Base-by-base conservation (phyloP, 768 basidiomycete genomes). In the Tricholoma furcatifolium region DNA sequence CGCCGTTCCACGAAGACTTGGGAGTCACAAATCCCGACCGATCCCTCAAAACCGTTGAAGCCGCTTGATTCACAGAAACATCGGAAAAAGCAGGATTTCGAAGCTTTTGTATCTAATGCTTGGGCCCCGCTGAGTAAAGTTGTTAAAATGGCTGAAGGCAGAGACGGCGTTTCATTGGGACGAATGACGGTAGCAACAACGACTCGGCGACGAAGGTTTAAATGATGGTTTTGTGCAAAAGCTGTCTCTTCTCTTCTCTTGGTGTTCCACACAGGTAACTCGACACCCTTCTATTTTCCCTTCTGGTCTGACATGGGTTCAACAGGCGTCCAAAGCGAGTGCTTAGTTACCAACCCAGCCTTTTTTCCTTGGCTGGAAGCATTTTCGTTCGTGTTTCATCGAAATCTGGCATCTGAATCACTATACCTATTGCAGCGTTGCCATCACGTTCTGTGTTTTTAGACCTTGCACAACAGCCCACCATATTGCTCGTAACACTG, bases 81-180 rank as follows among this genome's bases (percentile, higher is more conserved):
- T 43, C 36, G 59, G 27, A 57, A 55, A 18, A 35, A 43, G 30
- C 51, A 62, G 40, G 57, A 57, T 49, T 58, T 54, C 51, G 63
- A 62, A 46, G 59, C 63, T 2, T 58, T 78, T 27, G 68, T 72
- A 15, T 67, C 68, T 12, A 67, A 64, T 20, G 74, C 71, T 3
- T 78, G 76, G 74, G 70, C 72, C 30, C 73, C 78, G 24, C 60
- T 87, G 2, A 75, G 77, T 20, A 78, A 85, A 60, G 75, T 79
- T 1, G 71, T 83, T 36, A 72, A 69, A 51, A 75, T 87, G 75
- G 84, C 83, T 18, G 85, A 87, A 62, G 81, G 76, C 11, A 73
- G 75, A 59, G 72, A 78, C 43, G 62, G 65, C 17, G 47, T 87
- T 44, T 74, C 69, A 4, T 65, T 86, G 49, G 85, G 84, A 34